Conservation (phyloP, 805 yeast species). For the Ogataea glucozyma region DNA sequence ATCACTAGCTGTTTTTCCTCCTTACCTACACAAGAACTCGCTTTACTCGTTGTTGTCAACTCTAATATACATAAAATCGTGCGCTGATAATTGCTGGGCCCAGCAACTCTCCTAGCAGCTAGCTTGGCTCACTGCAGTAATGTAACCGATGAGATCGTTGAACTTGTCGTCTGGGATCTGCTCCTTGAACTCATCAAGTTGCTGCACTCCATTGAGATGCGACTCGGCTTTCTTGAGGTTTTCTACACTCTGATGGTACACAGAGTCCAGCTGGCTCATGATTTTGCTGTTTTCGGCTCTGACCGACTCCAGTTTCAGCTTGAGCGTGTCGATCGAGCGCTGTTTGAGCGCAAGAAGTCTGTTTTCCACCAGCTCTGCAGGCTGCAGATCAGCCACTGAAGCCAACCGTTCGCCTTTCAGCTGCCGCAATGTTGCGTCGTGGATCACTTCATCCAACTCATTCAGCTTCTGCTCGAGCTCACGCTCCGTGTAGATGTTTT, state of each 20-base stretch:
- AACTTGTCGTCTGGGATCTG: constrained; percentile 21
- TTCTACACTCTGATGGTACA: constrained; percentile 11
- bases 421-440: constrained; percentile 34
- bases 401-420: constrained; percentile 15
- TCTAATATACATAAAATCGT: neutral
- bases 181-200: constrained; percentile 18
- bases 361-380: constrained; percentile 27
- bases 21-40: no score
- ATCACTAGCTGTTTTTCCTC: no score
- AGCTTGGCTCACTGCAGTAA: no score
- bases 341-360: constrained; percentile 17
- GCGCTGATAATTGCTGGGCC: constrained; percentile 2
- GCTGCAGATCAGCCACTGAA: constrained; percentile 21
- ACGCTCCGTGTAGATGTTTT: constrained; percentile 46
- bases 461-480: constrained; percentile 44
- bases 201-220: constrained; percentile 13
- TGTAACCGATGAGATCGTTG: constrained; percentile 21
- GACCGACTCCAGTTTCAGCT: constrained; percentile 17
- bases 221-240: constrained; percentile 14
- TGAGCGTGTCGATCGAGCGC: constrained; percentile 17
- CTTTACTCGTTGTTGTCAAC: neutral
- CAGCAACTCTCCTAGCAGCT: no score
- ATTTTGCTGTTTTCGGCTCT: constrained; percentile 17
- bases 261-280: constrained; percentile 12
- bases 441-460: constrained; percentile 49